phyloP scores from a whole-genome alignment of 257 asterid species.

The Scutellaria baicalensis region DNA sequence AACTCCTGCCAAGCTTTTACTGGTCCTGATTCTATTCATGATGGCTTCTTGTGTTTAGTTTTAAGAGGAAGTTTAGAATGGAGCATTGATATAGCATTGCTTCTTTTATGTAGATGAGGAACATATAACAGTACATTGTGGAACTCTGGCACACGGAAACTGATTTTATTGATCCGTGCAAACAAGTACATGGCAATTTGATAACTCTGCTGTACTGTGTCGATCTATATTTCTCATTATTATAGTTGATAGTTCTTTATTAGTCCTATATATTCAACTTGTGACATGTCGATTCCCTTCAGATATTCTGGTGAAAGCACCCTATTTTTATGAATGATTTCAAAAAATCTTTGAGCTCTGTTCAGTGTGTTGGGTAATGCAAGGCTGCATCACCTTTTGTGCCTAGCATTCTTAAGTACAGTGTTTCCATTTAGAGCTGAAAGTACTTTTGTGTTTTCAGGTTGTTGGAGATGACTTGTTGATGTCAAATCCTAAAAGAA shows the following conservation, averaged over 20 bases:
- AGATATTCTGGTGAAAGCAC: neutral
- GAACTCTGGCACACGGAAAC: neutral
- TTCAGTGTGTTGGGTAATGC: neutral
- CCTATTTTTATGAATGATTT: neutral
- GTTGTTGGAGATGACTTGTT: constrained; percentile 85
- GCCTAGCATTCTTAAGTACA: neutral
- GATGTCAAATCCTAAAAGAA: constrained; percentile 87
- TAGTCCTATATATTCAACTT: neutral
- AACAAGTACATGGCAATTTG: too few species aligned
- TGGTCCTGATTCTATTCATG: neutral
- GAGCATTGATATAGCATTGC: neutral
- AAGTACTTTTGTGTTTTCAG: constrained; percentile 35
- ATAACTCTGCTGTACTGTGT: neutral
- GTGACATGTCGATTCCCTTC: neutral
- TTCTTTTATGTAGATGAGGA: neutral
- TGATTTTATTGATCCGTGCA: too few species aligned
- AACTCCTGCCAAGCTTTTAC: neutral
- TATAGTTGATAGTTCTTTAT: neutral
- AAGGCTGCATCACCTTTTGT: neutral
- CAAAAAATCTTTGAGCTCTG: neutral
- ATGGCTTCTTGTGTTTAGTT: neutral
- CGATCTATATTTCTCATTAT: neutral
- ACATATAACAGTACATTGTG: neutral
- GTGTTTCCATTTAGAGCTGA: neutral
- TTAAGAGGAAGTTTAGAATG: neutral